Evolutionary conservation across 139 green algal genomes (phyloP).

Genomic region (Trebouxia sp.): DNA sequence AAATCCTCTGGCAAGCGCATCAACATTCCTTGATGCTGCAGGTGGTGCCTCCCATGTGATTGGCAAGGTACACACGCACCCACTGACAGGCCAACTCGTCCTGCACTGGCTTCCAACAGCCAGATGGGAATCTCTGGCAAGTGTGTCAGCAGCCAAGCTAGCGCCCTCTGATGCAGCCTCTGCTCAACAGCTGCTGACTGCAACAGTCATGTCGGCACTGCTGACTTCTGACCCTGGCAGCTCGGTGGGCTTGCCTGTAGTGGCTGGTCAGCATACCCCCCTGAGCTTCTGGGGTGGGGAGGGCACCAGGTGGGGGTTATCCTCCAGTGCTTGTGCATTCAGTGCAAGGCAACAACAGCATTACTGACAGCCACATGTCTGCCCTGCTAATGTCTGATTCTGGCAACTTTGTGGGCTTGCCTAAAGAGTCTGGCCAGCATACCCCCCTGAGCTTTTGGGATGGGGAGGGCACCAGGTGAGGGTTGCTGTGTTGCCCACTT

Average conservation of each 20-base stretch:
- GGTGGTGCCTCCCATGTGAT: constrained; percentile 2
- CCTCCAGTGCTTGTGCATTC: not conserved
- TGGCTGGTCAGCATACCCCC: constrained; percentile 18
- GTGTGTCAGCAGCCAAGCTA: not conserved
- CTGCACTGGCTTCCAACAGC: constrained; percentile 23
- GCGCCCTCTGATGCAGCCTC: constrained; percentile 20
- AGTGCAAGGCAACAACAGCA: not conserved
- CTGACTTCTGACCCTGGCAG: not conserved
- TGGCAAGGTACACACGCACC: constrained; percentile 21
- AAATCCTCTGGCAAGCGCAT: not conserved
- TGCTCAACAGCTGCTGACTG: constrained; percentile 35
- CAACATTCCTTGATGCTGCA: not conserved
- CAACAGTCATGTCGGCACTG: constrained; percentile 18
- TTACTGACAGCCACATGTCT: constrained; percentile 20
- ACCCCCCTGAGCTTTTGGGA: constrained; percentile 33
- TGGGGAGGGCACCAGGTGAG: constrained; percentile 16
- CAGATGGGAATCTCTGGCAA: constrained; percentile 10
- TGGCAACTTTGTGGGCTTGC: not conserved
- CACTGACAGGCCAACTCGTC: constrained; percentile 13
- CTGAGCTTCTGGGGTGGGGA: constrained; percentile 35
- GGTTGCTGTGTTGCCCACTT: not conserved
- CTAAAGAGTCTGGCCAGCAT: constrained; percentile 11
- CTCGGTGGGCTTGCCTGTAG: not conserved
- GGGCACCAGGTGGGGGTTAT: not conserved
- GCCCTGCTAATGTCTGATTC: not conserved